Percentiles rank a stretch among this genome's conserved stretches.
phyloP scores from a whole-genome alignment of 345 rosid species.

The Raphanus raphanistrum region DNA sequence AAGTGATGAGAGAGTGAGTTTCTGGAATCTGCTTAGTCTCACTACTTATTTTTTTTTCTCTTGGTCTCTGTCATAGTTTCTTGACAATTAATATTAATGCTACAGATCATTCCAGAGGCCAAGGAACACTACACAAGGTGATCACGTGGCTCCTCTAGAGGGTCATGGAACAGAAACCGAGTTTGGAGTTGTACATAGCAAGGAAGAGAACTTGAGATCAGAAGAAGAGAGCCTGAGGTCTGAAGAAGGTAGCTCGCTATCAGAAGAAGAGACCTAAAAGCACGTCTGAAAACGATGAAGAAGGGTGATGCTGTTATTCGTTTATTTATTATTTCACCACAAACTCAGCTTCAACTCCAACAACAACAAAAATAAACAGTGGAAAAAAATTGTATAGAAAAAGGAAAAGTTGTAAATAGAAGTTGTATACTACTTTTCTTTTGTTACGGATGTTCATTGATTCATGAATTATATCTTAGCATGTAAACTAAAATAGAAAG shows the following conservation, averaged over 20 bases:
- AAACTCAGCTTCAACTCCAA: constrained; percentile 13
- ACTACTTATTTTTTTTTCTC: background rate
- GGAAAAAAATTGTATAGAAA: background rate
- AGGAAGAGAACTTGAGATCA: constrained; percentile 7
- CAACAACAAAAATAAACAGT: background rate
- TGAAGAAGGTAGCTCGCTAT: constrained; percentile 47
- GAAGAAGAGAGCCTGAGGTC: constrained; percentile 1
- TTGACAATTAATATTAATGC: constrained; percentile 3
- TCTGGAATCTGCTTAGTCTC: background rate
- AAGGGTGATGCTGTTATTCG: constrained; percentile 22
- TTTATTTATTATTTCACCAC: constrained; percentile 9
- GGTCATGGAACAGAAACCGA: constrained; percentile 13
- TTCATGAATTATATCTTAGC: background rate
- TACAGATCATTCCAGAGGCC: constrained; percentile 17
- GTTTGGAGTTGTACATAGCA: constrained; percentile 19
- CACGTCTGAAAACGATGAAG: constrained; percentile 56
- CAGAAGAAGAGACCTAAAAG: constrained; percentile 45
- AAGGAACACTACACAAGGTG: constrained; percentile 1
- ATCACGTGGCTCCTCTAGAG: constrained; percentile 13
- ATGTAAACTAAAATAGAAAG: background rate
- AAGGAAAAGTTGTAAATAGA: constrained; percentile 25
- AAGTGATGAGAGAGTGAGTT: constrained; percentile 48
- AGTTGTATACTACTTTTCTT: background rate
- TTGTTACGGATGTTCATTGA: background rate
- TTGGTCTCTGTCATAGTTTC: background rate